Evolutionary conservation across 805 yeast genomes (phyloP), one percentile per base, ranked within the genome.

Genomic region (Suhomyces xylopsoci): DNA sequence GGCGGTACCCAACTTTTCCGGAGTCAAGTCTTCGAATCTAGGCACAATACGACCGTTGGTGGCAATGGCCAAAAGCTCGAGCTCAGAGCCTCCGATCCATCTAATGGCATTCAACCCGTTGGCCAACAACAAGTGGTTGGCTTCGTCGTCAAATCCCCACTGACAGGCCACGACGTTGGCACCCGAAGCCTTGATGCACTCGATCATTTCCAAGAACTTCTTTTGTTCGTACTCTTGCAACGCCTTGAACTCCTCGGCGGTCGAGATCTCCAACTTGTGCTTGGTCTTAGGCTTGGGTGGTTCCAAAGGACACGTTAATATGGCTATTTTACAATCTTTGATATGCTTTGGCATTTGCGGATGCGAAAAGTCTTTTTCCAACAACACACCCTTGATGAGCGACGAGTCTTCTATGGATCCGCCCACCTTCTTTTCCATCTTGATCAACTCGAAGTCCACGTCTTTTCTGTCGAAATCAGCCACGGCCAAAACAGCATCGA

Each of bases 71-170:
- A 96, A 85, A 58, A 90, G 81, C 76, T 93, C 99, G 61, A 93
- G 80, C 64, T 93, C 99, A 50, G 96, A 90, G 44, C 98, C 99
- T 55, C 98, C 99, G 49, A 94, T 96, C 99, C 99, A 94, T 77
- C 99, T 85, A 41, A 94, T 94, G 22, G 98, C 98, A 38, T 97
- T 96, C 57, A 94, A 80, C 43, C 89, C 82, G 71, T 93, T 90
- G 62, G 93, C 88, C 61, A 92, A 77, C 55, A 94, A 79, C 67
- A 94, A 74, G 71, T 94, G 97, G 73, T 93, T 93, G 42, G 98
- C 98, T 77, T 93, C 99, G 70, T 93, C 99, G 70, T 93, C 99
- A 64, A 93, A 94, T 15, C 99, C 99, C 99, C 99, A 93, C 76
- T 93, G 99, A 75, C 99, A 94, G 40, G 96, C 93, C 49, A 93